Percentiles rank a stretch among this genome's conserved stretches.
These are phyloP conservation scores for Lecanoromycetidae sp. DNA, from an alignment of 2,329 filamentous ascomycete genomes.

Conservation along the genomic window DNA sequence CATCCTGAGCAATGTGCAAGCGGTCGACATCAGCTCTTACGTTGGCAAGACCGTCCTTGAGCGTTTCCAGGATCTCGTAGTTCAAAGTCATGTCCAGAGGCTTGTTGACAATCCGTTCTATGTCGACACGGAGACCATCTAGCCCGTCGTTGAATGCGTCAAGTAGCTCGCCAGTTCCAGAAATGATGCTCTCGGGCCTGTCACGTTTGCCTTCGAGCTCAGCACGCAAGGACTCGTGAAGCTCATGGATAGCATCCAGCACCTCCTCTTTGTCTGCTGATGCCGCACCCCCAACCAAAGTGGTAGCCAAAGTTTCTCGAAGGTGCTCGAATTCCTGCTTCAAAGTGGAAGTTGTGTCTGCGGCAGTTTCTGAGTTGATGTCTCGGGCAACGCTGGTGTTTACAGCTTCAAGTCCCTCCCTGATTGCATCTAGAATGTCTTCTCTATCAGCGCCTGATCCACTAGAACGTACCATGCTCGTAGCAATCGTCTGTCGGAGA, in stretches of 20 bases:
- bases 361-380: slow-evolving; percentile 24
- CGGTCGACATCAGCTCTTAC: slow-evolving; percentile 67
- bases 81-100: slow-evolving; percentile 71
- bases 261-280: slow-evolving; percentile 52
- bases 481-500: slow-evolving; percentile 64
- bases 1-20: slow-evolving; percentile 48
- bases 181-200: slow-evolving; percentile 42
- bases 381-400: slow-evolving; percentile 26
- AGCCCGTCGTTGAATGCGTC: slow-evolving; percentile 58
- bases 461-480: slow-evolving; percentile 49
- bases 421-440: slow-evolving; percentile 49
- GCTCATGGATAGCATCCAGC: slow-evolving; percentile 41
- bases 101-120: slow-evolving; percentile 63
- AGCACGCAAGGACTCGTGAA: slow-evolving; percentile 39
- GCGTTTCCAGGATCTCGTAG: slow-evolving; percentile 77
- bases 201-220: slow-evolving; percentile 39
- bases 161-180: slow-evolving; percentile 45
- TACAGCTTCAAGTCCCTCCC: slow-evolving; percentile 36
- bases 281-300: slow-evolving; percentile 36
- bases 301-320: slow-evolving; percentile 44
- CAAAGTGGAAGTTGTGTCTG: slow-evolving; percentile 37
- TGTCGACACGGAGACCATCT: slow-evolving; percentile 61
- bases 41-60: slow-evolving; percentile 67
- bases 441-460: slow-evolving; percentile 42
- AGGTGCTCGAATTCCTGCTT: slow-evolving; percentile 51